Evolutionary conservation across 1,284 basidiomycete genomes (phyloP).

Genomic region (Hortiboletus rubellus): DNA sequence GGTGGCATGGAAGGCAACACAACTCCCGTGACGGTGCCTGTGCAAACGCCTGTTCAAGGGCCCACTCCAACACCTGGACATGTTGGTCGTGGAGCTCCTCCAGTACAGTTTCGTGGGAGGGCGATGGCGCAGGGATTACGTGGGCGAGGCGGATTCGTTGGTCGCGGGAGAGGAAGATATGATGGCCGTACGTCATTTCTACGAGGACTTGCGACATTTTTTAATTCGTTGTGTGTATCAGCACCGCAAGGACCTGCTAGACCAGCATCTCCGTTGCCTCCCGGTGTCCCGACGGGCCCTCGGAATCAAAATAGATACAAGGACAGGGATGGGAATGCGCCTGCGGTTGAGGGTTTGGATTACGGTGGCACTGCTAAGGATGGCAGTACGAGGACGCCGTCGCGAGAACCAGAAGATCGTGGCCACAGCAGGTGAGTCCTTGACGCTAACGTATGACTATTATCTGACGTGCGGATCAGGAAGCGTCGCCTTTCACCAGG

Average conservation of each 20-base stretch:
- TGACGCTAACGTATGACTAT: background rate
- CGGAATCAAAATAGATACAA: slow-evolving; percentile 86
- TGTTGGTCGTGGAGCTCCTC: slow-evolving; percentile 46
- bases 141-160: slow-evolving; percentile 47
- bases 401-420: slow-evolving; percentile 60
- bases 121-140: slow-evolving; percentile 42
- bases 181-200: slow-evolving; percentile 39
- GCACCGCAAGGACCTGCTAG: slow-evolving; percentile 58
- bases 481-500: slow-evolving; percentile 61
- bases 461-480: slow-evolving; percentile 36
- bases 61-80: slow-evolving; percentile 39
- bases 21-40: slow-evolving; percentile 37
- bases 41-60: slow-evolving; percentile 33
- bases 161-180: slow-evolving; percentile 49
- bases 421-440: slow-evolving; percentile 46
- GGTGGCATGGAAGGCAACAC: slow-evolving; percentile 49
- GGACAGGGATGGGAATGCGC: slow-evolving; percentile 76
- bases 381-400: slow-evolving; percentile 48
- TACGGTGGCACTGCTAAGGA: slow-evolving; percentile 63
- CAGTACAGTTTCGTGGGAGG: slow-evolving; percentile 57
- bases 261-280: slow-evolving; percentile 76
- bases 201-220: background rate
- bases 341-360: slow-evolving; percentile 80
- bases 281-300: slow-evolving; percentile 81
- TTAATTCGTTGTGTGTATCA: slow-evolving; percentile 20